A percentile compares a stretch with the other conserved stretches of the same genome.
These are phyloP conservation scores for Tetraselmis striata DNA, from an alignment of 139 green algal species.

Conservation along the genomic window DNA sequence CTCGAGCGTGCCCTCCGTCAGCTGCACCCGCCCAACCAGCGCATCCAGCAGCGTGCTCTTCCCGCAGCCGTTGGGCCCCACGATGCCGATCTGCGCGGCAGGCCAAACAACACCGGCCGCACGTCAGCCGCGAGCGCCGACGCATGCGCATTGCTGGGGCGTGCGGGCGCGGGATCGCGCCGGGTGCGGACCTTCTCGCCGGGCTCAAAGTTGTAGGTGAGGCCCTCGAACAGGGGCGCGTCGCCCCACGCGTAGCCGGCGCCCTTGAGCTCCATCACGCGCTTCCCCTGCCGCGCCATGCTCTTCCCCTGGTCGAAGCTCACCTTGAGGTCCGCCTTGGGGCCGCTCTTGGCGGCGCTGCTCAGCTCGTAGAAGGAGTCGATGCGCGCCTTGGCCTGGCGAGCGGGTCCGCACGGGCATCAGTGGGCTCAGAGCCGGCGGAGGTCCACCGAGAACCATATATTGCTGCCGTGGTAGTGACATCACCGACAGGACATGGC, in stretches of 20 bases:
- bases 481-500: too few species aligned
- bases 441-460: too few species aligned
- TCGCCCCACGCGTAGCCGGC: neutral
- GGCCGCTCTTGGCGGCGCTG: constrained; percentile 25
- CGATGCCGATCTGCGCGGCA: neutral
- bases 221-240: constrained; percentile 37
- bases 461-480: too few species aligned
- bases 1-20: constrained; percentile 11
- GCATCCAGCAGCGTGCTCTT: constrained; percentile 65
- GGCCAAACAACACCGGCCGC: neutral
- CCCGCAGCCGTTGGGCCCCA: constrained; percentile 20
- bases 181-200: constrained; percentile 61
- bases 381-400: constrained; percentile 35
- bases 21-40: constrained; percentile 31
- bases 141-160: constrained; percentile 29
- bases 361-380: constrained; percentile 55
- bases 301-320: constrained; percentile 32
- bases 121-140: neutral
- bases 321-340: constrained; percentile 29
- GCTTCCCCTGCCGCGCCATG: constrained; percentile 37
- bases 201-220: constrained; percentile 53
- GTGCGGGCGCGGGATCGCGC: constrained; percentile 67
- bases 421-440: too few species aligned
- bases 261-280: constrained; percentile 33
- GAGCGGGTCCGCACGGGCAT: too few species aligned